These are phyloP conservation scores for Hortaea sp. DNA, from an alignment of 2,329 filamentous ascomycete genomes.

Conservation along the genomic window DNA sequence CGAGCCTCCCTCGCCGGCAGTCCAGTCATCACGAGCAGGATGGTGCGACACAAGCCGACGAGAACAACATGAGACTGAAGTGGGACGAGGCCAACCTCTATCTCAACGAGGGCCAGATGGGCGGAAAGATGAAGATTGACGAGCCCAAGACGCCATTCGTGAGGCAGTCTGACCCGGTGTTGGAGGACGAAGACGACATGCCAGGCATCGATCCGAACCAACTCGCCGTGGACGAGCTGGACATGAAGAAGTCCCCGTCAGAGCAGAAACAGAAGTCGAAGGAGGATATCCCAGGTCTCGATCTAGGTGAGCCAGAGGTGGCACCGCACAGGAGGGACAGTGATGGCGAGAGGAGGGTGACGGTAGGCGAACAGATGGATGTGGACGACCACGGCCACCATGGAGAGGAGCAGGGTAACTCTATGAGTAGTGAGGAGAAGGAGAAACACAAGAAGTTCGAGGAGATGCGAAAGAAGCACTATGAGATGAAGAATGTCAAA, in stretches of 20 bases:
- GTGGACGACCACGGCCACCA: constrained; percentile 39
- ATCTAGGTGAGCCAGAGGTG: constrained; percentile 77
- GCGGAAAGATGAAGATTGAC: constrained; percentile 95
- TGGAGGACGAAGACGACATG: constrained; percentile 60
- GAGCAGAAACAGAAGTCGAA: constrained; percentile 34
- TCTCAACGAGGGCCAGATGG: constrained; percentile 90
- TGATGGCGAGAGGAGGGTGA: constrained; percentile 63
- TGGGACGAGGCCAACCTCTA: constrained; percentile 99
- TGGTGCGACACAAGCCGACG: constrained; percentile 36
- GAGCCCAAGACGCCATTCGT: constrained; percentile 98
- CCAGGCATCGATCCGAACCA: constrained; percentile 58
- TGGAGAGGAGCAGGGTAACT: constrained; percentile 49
- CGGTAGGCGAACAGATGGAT: constrained; percentile 52
- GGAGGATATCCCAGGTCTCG: constrained; percentile 84
- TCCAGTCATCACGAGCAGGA: constrained; percentile 36
- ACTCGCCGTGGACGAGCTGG: constrained; percentile 58
- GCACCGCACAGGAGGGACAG: constrained; percentile 15
- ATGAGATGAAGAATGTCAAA: constrained; percentile 96
- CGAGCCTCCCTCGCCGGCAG: constrained; percentile 61
- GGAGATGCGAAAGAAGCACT: constrained; percentile 86
- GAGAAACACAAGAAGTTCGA: constrained; percentile 93
- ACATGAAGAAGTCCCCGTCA: constrained; percentile 34
- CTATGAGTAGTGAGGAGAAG: constrained; percentile 55
- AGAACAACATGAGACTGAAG: constrained; percentile 68
- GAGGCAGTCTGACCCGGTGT: constrained; percentile 77